These are phyloP conservation scores for Gnomoniopsis sp. DNA, from an alignment of 2,329 filamentous ascomycete species.

Conservation along the genomic window DNA sequence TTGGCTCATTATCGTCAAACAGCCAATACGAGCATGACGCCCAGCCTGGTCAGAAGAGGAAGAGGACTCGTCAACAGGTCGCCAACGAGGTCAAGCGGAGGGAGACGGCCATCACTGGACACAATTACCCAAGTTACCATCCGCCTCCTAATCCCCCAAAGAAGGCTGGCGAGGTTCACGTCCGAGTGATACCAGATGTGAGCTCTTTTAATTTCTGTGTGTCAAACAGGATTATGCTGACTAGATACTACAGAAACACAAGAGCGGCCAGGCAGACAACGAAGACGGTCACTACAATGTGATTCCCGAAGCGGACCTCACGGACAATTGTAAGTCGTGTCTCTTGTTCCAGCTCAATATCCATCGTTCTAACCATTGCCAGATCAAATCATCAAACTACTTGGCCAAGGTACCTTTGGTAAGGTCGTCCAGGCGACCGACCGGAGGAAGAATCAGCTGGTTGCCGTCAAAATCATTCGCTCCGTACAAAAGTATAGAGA, in stretches of 20 bases:
- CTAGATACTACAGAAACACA: slow-evolving; percentile 27
- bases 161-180: slow-evolving; percentile 78
- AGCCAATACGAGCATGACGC: slow-evolving; percentile 64
- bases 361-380: slow-evolving; percentile 23
- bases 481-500: slow-evolving; percentile 98
- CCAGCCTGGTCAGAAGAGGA: slow-evolving; percentile 80
- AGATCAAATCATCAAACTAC: slow-evolving; percentile 86
- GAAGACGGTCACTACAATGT: slow-evolving; percentile 98
- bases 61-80: slow-evolving; percentile 75
- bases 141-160: slow-evolving; percentile 85
- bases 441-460: slow-evolving; percentile 68
- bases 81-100: slow-evolving; percentile 79
- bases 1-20: slow-evolving; percentile 65
- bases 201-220: slow-evolving; percentile 31
- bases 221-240: slow-evolving; percentile 5
- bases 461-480: slow-evolving; percentile 96
- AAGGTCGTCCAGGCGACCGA: slow-evolving; percentile 96
- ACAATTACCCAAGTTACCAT: slow-evolving; percentile 75
- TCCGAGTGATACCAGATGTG: slow-evolving; percentile 62
- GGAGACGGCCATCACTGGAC: slow-evolving; percentile 66
- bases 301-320: slow-evolving; percentile 78
- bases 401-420: slow-evolving; percentile 96
- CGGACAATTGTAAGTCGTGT: slow-evolving; percentile 78
- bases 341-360: neutral
- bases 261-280: slow-evolving; percentile 79